phyloP scores from a whole-genome alignment of 1,284 basidiomycete species.

The Porogramme epimiltina region DNA sequence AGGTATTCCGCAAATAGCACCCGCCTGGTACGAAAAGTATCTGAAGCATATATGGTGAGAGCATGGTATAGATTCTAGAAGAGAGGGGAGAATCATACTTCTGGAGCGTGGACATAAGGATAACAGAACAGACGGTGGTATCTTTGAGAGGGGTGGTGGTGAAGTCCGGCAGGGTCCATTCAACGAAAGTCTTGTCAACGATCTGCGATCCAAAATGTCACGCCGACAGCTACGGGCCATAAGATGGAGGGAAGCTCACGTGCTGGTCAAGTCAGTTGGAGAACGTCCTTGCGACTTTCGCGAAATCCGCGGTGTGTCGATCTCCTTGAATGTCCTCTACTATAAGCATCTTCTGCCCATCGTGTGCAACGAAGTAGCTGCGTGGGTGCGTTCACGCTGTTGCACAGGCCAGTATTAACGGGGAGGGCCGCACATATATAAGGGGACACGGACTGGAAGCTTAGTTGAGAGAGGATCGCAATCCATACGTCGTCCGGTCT shows the following conservation, averaged over 20 bases:
- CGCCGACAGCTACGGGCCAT: background rate
- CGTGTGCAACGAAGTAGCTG: conserved; percentile 41
- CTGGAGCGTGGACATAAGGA: conserved; percentile 47
- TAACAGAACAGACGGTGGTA: conserved; percentile 38
- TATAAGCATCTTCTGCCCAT: conserved; percentile 36
- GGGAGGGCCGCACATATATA: background rate
- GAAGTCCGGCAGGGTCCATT: conserved; percentile 48
- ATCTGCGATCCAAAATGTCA: conserved; percentile 20
- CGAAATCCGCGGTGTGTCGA: conserved; percentile 33
- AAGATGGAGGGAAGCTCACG: conserved; percentile 23
- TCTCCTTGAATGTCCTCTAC: conserved; percentile 23
- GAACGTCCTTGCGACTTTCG: conserved; percentile 34
- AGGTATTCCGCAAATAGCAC: conserved; percentile 45
- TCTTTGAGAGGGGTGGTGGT: conserved; percentile 47
- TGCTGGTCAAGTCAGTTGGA: conserved; percentile 22
- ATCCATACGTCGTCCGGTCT: conserved; percentile 41
- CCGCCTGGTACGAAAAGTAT: conserved; percentile 38
- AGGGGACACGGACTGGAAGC: conserved; percentile 30
- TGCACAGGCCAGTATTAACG: too few species aligned
- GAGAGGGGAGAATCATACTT: background rate
- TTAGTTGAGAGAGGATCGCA: conserved; percentile 5
- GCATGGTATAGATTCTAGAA: too few species aligned
- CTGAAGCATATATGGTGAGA: background rate
- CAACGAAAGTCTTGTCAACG: conserved; percentile 35
- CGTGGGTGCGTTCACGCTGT: conserved; percentile 41